Evolutionary conservation across 202 grass and related monocot species (phyloP), one percentile per base, ranked within the genome.

Genomic region (Carex sylvatica): DNA sequence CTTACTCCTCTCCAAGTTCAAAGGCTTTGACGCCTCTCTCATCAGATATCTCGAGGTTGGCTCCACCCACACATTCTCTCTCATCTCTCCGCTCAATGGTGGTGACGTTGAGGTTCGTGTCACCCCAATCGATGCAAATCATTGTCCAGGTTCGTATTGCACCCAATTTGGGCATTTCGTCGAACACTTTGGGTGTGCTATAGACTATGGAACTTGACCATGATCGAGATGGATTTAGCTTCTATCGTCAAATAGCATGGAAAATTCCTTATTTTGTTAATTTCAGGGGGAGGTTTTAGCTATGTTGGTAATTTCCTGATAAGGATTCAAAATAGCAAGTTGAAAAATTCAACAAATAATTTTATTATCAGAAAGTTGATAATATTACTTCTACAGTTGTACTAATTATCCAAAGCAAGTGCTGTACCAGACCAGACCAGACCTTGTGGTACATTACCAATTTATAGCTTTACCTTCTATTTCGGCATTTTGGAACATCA

Each of bases 71-170:
- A 30, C 79, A 13, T 58, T 97, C 72, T 71, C 79, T 15, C 85
- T 97, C 15, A 18, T 61, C 40, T 89, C 81, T 54, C 83, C 83
- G 3, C 18, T 35, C 47, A 82, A 78, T 63, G 81, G 80, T 47
- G 36, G 61, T 8, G 2, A 44, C 28, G 15, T 94, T 31, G 83
- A 82, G 56, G 22, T 97, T 61, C 60, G 60, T 54, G 94, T 97
- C 84, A 97, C 90, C 12, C 80, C 94, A 67, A 87, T 94, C 68
- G 90, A 91, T 49, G 94, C 92, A 5, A 66, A 92, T 35, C 94
- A 97, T 77, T 97, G 90, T 79, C 92, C 90, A 26, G 87, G 90
- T 97, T 87, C 7, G 8, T 36, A 20, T 5, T 68, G 15, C 28
- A 28, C 28, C 28, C 28, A 28, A 28, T 13, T 5, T 68, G 24